Percentiles rank a stretch among this genome's conserved stretches.
Conservation (phyloP, 129 eudicot species). For the Flaveria linearis region DNA sequence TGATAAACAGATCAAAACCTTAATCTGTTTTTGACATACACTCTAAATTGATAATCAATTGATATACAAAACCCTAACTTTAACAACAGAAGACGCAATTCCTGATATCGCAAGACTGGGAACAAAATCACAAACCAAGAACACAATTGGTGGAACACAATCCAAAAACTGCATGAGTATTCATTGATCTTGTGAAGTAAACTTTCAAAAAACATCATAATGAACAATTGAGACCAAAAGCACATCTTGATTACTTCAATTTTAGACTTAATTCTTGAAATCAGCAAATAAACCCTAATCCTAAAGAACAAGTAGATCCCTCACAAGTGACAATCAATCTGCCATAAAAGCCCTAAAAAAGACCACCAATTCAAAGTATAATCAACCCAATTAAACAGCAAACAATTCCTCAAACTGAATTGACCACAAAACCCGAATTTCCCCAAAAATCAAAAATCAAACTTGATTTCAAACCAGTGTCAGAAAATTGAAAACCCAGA, state of each 20-base stretch:
- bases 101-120: too few species aligned
- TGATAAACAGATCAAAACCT: not conserved
- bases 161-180: conserved; percentile 24
- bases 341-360: conserved; percentile 13
- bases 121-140: not conserved
- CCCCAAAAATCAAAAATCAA: conserved; percentile 23
- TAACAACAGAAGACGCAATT: conserved; percentile 2
- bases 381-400: conserved; percentile 15
- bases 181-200: conserved; percentile 24
- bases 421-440: not conserved
- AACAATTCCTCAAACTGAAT: conserved; percentile 17
- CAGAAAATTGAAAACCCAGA: conserved; percentile 8
- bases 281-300: conserved; percentile 20
- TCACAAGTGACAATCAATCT: conserved; percentile 25
- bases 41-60: not conserved
- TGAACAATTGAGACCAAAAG: not conserved
- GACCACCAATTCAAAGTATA: not conserved
- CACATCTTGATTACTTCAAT: conserved; percentile 2
- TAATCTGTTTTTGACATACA: not conserved
- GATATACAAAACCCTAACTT: conserved; percentile 8
- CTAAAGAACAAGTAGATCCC: conserved; percentile 26
- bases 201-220: not conserved
- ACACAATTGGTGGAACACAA: not conserved
- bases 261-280: not conserved
- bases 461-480: conserved; percentile 26